These are phyloP conservation scores for Termitomyces eurrhizus DNA, from an alignment of 768 basidiomycete species.

Conservation along the genomic window DNA sequence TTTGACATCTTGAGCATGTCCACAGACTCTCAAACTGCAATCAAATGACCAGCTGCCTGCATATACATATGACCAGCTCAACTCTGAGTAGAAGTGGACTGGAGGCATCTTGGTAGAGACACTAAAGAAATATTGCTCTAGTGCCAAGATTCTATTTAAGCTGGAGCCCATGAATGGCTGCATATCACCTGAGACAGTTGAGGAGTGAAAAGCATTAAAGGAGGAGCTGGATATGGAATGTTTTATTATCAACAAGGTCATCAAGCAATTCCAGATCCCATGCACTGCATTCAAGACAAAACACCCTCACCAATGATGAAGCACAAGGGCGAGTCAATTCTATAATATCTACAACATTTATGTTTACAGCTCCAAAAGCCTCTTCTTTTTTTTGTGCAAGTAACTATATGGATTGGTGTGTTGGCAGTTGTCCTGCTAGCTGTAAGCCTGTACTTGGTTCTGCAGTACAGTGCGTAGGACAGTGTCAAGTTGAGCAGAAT, in stretches of 20 bases:
- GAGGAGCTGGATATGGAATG: conserved; percentile 78
- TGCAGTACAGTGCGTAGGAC: conserved; percentile 32
- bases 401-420: conserved; percentile 55
- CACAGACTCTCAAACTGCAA: conserved; percentile 24
- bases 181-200: conserved; percentile 61
- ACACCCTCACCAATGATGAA: conserved; percentile 22
- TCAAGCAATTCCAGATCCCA: conserved; percentile 32
- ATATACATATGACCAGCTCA: conserved; percentile 50
- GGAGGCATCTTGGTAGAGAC: conserved; percentile 51
- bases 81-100: conserved; percentile 44
- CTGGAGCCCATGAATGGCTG: conserved; percentile 38
- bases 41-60: conserved; percentile 66
- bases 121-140: conserved; percentile 69
- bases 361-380: conserved; percentile 40
- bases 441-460: conserved; percentile 34
- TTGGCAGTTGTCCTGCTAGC: conserved; percentile 49
- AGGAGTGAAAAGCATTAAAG: conserved; percentile 79
- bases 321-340: conserved; percentile 45
- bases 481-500: no score
- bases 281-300: conserved; percentile 10
- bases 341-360: conserved; percentile 88
- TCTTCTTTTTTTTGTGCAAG: conserved; percentile 7
- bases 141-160: conserved; percentile 43
- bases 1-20: conserved; percentile 57
- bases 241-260: conserved; percentile 67